A percentile compares a stretch with the other conserved stretches of the same genome.
Evolutionary conservation across 345 rosid species (phyloP).

Genomic region (Physaria fendleri): DNA sequence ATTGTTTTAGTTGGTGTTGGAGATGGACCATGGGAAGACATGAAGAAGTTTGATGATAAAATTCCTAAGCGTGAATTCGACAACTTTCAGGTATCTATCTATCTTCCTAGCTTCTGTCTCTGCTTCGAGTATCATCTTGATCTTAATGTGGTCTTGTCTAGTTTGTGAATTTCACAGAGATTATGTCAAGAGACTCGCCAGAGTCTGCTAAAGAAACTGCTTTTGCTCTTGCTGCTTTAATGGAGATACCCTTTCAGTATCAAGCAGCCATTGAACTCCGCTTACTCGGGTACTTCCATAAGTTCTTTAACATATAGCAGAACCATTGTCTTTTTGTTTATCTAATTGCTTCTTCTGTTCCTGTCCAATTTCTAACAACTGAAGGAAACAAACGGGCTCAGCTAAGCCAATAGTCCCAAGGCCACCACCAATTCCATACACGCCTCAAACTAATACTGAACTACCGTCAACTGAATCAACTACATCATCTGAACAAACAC

Average conservation of each 20-base stretch:
- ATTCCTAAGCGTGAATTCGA: constrained; percentile 65
- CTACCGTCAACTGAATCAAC: constrained; percentile 17
- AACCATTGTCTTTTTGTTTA: background rate
- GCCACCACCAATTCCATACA: constrained; percentile 53
- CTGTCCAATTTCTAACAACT: background rate
- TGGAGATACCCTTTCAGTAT: constrained; percentile 87
- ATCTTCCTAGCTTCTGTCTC: too few relatives aligned
- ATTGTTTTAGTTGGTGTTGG: constrained; percentile 75
- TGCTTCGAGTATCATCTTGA: background rate
- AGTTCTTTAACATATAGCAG: constrained; percentile 7
- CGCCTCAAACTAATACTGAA: constrained; percentile 19
- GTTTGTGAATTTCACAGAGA: constrained; percentile 86
- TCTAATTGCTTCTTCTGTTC: background rate
- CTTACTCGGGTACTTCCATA: constrained; percentile 50
- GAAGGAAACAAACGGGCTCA: constrained; percentile 40
- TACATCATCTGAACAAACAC: constrained; percentile 39
- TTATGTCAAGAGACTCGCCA: constrained; percentile 47
- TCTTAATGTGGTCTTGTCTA: constrained; percentile 23
- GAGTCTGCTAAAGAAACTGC: constrained; percentile 56
- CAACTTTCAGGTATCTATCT: constrained; percentile 82
- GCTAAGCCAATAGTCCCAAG: constrained; percentile 51
- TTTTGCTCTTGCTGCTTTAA: constrained; percentile 85
- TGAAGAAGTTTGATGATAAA: constrained; percentile 68
- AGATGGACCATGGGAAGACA: constrained; percentile 83
- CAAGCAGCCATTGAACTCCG: constrained; percentile 57